phyloP scores from a whole-genome alignment of 176 grass and related monocot species.

The Aegilops tauschii region DNA sequence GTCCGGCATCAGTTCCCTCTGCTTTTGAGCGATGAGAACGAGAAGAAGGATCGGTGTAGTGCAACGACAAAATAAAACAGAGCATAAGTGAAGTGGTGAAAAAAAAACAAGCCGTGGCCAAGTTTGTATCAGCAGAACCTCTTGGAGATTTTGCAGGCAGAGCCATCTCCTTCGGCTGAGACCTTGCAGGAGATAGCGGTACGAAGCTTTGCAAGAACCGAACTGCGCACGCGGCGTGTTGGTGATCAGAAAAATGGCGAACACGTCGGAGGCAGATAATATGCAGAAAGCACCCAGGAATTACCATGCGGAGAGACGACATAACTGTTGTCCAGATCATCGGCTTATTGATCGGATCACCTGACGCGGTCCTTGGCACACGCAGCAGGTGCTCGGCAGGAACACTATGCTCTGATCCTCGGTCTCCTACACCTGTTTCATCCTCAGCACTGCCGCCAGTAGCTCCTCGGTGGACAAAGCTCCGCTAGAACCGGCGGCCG shows the following conservation, averaged over 20 bases:
- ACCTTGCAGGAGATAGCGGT: conserved; percentile 9
- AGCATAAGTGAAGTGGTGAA: neutral
- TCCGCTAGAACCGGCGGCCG: conserved; percentile 20
- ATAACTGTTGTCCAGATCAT: conserved; percentile 3
- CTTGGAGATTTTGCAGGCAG: conserved; percentile 42
- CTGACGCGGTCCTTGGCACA: neutral
- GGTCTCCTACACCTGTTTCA: neutral
- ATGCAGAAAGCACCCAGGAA: neutral
- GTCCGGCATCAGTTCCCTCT: conserved; percentile 39
- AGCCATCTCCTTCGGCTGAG: conserved; percentile 32
- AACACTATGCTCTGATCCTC: conserved; percentile 5
- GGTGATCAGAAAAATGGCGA: neutral
- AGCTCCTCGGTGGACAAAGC: conserved; percentile 19
- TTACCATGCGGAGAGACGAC: conserved; percentile 39
- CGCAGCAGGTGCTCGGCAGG: neutral
- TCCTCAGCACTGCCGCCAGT: conserved; percentile 21
- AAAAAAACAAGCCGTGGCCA: neutral
- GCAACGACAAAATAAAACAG: conserved; percentile 15
- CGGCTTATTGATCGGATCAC: conserved; percentile 14
- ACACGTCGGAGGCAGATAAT: neutral
- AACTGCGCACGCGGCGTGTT: conserved; percentile 20
- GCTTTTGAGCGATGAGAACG: conserved; percentile 48
- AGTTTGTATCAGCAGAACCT: conserved; percentile 34
- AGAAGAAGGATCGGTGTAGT: conserved; percentile 49
- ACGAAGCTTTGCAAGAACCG: conserved; percentile 25